These are phyloP conservation scores for Lipomyces starkeyi DNA, from an alignment of 805 yeast genomes.

Conservation along the genomic window DNA sequence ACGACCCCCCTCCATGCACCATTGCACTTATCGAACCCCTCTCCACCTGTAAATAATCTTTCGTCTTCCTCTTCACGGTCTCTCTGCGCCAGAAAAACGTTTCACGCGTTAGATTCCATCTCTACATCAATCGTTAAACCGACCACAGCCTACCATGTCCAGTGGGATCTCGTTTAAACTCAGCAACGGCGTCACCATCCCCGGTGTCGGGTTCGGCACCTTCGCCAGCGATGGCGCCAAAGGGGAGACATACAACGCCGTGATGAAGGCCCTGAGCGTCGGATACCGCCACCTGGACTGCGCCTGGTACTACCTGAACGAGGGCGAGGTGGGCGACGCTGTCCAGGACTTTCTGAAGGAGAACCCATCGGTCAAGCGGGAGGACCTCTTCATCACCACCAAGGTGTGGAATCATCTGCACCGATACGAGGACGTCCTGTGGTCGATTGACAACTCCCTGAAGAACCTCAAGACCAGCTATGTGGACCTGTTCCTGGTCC, in stretches of 20 bases:
- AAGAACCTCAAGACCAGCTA: constrained; percentile 70
- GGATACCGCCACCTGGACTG: constrained; percentile 70
- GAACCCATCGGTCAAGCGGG: constrained; percentile 57
- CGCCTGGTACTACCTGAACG: constrained; percentile 62
- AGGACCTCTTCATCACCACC: constrained; percentile 51
- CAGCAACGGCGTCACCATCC: constrained; percentile 67
- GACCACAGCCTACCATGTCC: constrained; percentile 12
- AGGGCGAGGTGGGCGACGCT: constrained; percentile 60
- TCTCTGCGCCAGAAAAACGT: constrained; percentile 8
- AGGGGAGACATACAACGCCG: constrained; percentile 54
- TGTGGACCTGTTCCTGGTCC: constrained; percentile 76
- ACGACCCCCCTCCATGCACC: constrained; percentile 9
- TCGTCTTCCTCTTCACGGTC: constrained; percentile 9
- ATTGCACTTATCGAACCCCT: constrained; percentile 7
- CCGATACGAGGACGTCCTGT: constrained; percentile 43
- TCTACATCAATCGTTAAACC: constrained; percentile 10
- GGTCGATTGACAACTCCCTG: constrained; percentile 59
- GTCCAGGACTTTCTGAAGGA: constrained; percentile 41
- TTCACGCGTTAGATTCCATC: constrained; percentile 8
- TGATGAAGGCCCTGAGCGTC: constrained; percentile 51
- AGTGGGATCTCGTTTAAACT: constrained; percentile 6
- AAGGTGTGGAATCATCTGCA: constrained; percentile 49
- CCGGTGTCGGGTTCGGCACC: constrained; percentile 74
- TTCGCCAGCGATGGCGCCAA: constrained; percentile 45
- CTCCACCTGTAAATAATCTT: constrained; percentile 10